Base-by-base conservation (phyloP, 176 grass and related monocot species). In the Themeda triandra region DNA sequence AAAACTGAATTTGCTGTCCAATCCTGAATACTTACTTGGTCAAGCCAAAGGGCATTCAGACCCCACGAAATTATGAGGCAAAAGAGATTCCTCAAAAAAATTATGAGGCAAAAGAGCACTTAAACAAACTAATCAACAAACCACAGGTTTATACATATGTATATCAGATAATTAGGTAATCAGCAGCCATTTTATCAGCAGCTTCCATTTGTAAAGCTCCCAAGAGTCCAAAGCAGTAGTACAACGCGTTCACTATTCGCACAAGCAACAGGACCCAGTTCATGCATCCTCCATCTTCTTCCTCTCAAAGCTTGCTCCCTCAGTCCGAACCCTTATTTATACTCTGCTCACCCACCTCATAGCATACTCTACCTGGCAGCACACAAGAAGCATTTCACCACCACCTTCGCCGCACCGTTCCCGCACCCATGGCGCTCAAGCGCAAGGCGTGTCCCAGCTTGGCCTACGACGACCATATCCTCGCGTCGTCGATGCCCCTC, bases 171-270 rank as follows among this genome's bases (percentile, higher is more conserved):
- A 2, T 17, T 19, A 49, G 7, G 15, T 51, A 13, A 3, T 17
- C 5, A 51, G 69, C 13, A 72, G n/a, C 40, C n/a, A 44, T n/a
- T 71, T 27, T 6, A n/a, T 73, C 13, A 81, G 7, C 79, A 82
- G 6, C 51, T 69, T 77, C 79, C 72, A 82, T 70, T 62, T 77
- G 86, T 87, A 68, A 41, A 76, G 86, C 64, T 76, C 23, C 63
- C 49, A 62, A 35, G 65, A 41, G 56, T 63, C 35, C 56, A 63
- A 77, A 35, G 23, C 73, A 41, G 32, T 68, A 58, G 4, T 10
- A 58, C 27, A 54, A 85, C 74, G 66, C 49, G 64, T 28, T 75
- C n/a, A 62, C 71, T 69, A 21, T 75, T 65, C 14, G 62, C 80
- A 40, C 68, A 72, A 82, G 68, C 67, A 82, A 27, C 24, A 5